Evolutionary conservation across 2,329 filamentous ascomycete species (phyloP).

Genomic region (Aspergillus arachidicola): DNA sequence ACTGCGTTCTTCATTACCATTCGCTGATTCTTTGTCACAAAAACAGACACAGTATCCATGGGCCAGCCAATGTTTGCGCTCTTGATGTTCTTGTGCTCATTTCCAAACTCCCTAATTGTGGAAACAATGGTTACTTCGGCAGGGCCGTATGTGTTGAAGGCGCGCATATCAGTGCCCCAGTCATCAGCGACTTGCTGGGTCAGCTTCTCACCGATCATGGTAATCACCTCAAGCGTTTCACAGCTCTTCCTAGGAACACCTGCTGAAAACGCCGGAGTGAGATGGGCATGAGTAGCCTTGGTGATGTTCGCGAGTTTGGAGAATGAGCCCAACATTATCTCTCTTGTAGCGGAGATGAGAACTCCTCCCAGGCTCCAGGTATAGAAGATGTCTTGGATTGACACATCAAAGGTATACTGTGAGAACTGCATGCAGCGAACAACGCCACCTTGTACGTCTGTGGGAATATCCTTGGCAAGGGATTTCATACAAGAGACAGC

Average conservation of each 20-base stretch:
- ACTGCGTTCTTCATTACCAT: constrained; percentile 29
- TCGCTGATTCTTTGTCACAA: constrained; percentile 29
- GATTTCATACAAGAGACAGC: constrained; percentile 41
- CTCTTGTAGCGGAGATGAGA: constrained; percentile 29
- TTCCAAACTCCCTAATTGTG: constrained; percentile 33
- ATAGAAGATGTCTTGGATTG: constrained; percentile 38
- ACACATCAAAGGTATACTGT: constrained; percentile 45
- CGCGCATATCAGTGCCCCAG: constrained; percentile 40
- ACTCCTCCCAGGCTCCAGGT: constrained; percentile 32
- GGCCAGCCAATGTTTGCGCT: constrained; percentile 38
- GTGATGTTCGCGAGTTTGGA: constrained; percentile 28
- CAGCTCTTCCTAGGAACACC: constrained; percentile 31
- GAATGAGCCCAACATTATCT: constrained; percentile 34
- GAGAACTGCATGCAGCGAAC: constrained; percentile 43
- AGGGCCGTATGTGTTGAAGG: constrained; percentile 45
- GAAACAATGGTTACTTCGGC: constrained; percentile 40
- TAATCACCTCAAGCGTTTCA: constrained; percentile 34
- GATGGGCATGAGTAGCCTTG: constrained; percentile 32
- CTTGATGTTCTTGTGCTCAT: constrained; percentile 24
- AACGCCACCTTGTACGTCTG: constrained; percentile 25
- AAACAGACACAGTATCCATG: constrained; percentile 33
- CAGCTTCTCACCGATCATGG: constrained; percentile 40
- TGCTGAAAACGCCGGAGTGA: constrained; percentile 37
- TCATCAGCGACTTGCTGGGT: constrained; percentile 36
- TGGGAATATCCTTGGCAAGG: constrained; percentile 34